Conservation (phyloP, 768 basidiomycete genomes). For the Trametes maxima region DNA sequence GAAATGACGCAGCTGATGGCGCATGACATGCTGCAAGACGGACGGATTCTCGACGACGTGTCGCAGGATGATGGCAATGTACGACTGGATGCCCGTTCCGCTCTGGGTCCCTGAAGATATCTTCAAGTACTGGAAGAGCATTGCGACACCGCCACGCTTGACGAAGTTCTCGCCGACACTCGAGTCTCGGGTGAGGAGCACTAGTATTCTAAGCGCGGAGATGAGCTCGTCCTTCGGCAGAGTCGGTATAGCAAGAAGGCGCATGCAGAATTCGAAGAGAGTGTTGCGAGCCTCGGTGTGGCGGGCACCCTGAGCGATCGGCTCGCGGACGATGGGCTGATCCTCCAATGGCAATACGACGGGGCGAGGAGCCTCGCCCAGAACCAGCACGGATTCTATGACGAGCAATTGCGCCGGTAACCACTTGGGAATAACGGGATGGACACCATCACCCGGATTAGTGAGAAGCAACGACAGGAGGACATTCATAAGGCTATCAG, state of each 20-base stretch:
- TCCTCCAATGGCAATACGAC: conserved; percentile 71
- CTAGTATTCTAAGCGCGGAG: conserved; percentile 79
- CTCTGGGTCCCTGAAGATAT: conserved; percentile 51
- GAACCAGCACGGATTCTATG: conserved; percentile 78
- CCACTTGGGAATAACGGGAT: conserved; percentile 76
- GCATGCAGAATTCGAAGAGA: conserved; percentile 77
- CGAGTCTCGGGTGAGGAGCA: conserved; percentile 79
- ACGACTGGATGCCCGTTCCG: conserved; percentile 69
- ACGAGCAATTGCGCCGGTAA: conserved; percentile 84
- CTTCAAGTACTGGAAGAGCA: conserved; percentile 70
- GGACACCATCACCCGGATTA: conserved; percentile 53
- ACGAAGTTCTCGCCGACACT: conserved; percentile 67
- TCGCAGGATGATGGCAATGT: conserved; percentile 86
- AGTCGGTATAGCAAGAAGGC: conserved; percentile 63
- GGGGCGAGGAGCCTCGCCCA: conserved; percentile 70
- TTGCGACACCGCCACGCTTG: conserved; percentile 59
- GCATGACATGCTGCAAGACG: conserved; percentile 72
- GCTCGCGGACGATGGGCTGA: conserved; percentile 56
- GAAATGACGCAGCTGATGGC: conserved; percentile 79
- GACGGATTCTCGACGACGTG: conserved; percentile 83
- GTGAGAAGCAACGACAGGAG: conserved; percentile 69
- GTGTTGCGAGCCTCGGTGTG: conserved; percentile 62
- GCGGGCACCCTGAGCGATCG: conserved; percentile 59
- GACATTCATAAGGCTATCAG: conserved; percentile 63
- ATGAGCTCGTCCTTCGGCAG: conserved; percentile 82